These are phyloP conservation scores for Neurospora sp. DNA, from an alignment of 495 filamentous ascomycete genomes.

Conservation along the genomic window DNA sequence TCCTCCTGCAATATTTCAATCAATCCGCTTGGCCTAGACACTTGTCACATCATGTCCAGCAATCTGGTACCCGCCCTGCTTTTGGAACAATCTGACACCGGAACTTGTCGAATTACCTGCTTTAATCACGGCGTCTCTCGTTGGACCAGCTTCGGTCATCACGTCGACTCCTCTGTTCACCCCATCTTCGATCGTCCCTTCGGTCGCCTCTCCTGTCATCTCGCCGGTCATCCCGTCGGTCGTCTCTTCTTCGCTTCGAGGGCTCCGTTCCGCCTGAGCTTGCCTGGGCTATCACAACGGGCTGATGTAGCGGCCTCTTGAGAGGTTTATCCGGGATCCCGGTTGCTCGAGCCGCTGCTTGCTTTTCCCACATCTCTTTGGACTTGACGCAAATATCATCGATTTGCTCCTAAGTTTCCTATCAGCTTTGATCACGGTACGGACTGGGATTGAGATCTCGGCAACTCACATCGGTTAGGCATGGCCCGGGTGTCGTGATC, in stretches of 20 bases:
- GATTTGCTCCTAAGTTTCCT: conserved; percentile 40
- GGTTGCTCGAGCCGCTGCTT: conserved; percentile 42
- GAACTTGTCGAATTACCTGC: conserved; percentile 1
- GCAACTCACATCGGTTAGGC: conserved; percentile 43
- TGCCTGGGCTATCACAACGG: conserved; percentile 38
- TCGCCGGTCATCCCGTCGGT: conserved; percentile 11
- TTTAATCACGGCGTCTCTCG: conserved; percentile 17
- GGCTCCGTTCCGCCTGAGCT: conserved; percentile 17
- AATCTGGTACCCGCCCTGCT: background rate
- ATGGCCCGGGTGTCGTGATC: conserved; percentile 44
- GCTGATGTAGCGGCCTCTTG: conserved; percentile 45
- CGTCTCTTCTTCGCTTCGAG: conserved; percentile 17
- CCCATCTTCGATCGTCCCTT: background rate
- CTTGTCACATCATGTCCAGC: conserved; percentile 10
- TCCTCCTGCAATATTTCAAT: conserved; percentile 5
- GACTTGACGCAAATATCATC: conserved; percentile 48
- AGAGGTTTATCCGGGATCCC: conserved; percentile 36
- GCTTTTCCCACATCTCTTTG: conserved; percentile 44
- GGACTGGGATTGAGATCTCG: background rate
- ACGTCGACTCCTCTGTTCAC: conserved; percentile 4
- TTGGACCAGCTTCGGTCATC: conserved; percentile 14
- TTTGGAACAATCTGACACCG: background rate
- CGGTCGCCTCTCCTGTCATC: conserved; percentile 4
- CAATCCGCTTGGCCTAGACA: conserved; percentile 8
- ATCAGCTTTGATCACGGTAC: conserved; percentile 10